phyloP scores from a whole-genome alignment of 2,329 filamentous ascomycete species.

The Didymella sp. region DNA sequence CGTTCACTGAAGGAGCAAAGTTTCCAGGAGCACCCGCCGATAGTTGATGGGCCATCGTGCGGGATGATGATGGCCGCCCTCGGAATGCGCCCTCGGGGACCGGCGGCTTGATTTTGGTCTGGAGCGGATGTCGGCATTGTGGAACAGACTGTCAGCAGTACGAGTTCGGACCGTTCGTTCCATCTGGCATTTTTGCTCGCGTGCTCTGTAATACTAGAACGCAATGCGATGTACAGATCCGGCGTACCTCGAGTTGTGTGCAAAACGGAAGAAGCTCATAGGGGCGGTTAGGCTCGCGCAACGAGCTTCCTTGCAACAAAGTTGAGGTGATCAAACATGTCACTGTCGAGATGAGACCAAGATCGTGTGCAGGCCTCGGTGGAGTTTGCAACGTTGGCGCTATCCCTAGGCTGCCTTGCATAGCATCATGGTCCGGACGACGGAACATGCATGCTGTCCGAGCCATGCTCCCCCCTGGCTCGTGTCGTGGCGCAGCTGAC shows the following conservation, averaged over 20 bases:
- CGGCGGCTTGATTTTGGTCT: not conserved
- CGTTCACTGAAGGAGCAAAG: not conserved
- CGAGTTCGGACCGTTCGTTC: conserved; percentile 9
- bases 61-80: not conserved
- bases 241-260: not conserved
- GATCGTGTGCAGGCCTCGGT: not conserved
- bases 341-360: not conserved
- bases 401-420: not conserved
- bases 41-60: not conserved
- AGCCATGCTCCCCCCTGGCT: not conserved
- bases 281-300: not conserved
- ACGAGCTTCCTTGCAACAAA: not conserved
- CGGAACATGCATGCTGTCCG: not conserved
- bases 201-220: not conserved
- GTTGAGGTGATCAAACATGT: not conserved
- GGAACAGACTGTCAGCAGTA: conserved; percentile 11
- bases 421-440: not conserved
- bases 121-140: not conserved
- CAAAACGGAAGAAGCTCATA: not conserved
- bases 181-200: not conserved
- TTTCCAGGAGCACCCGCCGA: not conserved
- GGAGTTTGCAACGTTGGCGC: not conserved
- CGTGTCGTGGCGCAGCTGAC: conserved; percentile 5
- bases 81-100: not conserved
- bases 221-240: not conserved